Evolutionary conservation across 2,329 filamentous ascomycete genomes (phyloP).

Genomic region (Huntiella bhutanensis): DNA sequence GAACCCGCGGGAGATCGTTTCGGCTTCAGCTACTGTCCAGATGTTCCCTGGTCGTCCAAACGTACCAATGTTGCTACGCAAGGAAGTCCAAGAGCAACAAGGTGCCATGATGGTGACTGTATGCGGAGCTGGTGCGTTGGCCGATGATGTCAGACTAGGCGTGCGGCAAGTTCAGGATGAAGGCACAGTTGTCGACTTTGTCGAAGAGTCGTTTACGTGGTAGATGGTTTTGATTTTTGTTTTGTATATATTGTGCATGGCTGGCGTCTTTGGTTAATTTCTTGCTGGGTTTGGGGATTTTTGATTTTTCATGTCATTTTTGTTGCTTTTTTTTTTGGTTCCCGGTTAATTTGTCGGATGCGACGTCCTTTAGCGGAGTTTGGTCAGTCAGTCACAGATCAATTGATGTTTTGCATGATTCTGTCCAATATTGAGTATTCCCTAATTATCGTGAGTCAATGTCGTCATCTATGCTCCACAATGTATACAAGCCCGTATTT

Average conservation of each 20-base stretch:
- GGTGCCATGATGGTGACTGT: conserved; percentile 80
- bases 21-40: conserved; percentile 60
- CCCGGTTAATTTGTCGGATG: not conserved
- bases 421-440: no score
- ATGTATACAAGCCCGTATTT: not conserved
- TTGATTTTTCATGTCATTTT: not conserved
- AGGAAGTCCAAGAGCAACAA: conserved; percentile 63
- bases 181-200: conserved; percentile 47
- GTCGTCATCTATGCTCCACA: no score
- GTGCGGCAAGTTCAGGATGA: conserved; percentile 44
- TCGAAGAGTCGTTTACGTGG: conserved; percentile 61
- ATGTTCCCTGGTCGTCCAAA: conserved; percentile 86
- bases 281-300: not conserved
- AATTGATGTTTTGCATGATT: no score
- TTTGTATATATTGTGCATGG: conserved; percentile 2
- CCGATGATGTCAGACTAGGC: conserved; percentile 55
- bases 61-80: conserved; percentile 55
- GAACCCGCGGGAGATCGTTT: conserved; percentile 63
- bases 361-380: not conserved
- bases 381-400: not conserved
- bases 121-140: conserved; percentile 55
- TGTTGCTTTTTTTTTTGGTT: not conserved
- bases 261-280: conserved; percentile 4
- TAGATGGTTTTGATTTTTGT: conserved; percentile 15
- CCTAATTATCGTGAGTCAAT: no score